Base-by-base conservation (phyloP, 140 eudicot species). In the Erigeron philadelphicus region DNA sequence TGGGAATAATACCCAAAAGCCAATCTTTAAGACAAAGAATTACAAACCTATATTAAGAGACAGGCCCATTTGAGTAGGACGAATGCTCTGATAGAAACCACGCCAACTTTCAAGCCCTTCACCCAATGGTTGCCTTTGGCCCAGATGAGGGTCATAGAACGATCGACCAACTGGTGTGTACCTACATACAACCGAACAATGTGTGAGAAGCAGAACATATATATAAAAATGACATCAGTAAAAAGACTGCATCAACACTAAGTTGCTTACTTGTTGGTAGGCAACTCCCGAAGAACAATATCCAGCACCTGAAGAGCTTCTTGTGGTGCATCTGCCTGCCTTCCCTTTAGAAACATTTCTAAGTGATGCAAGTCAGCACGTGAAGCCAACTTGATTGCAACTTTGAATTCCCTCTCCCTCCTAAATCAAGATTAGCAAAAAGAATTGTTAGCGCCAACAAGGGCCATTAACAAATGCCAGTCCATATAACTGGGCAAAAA, bases 51-150 rank as follows among this genome's bases (percentile, higher is more conserved):
- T 91, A 68, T 91, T 91, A 11, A 91, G 76, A 1, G 98, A 91
- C 62, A 91, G 67, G 18, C 98, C 98, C 98, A 88, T 91, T 73
- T 91, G 98, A 63, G 98, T 91, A 40, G 98, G 98, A 8, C 98
- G 89, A 47, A 91, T 88, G 73, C 98, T 91, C 76, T 91, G 98
- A 68, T 91, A 88, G 68, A 91, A 91, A 70, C 98, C 98, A 71
- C 96, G 96, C 98, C 96, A 91, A 60, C 96, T 84, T 70, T 91
- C 96, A 23, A 88, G 76, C 43, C 96, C 98, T 55, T 91, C 96
- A 72, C 98, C 98, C 76, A 91, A 77, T 43, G 95, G 90, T 61
- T 88, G 90, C 76, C 85, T 82, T 52, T 81, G 68, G 16, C 98
- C 96, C 48, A 91, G 80, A 75, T 81, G 57, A 60, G 96, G 98